Conservation (phyloP, 805 yeast species). For the Kuraishia hungarica region DNA sequence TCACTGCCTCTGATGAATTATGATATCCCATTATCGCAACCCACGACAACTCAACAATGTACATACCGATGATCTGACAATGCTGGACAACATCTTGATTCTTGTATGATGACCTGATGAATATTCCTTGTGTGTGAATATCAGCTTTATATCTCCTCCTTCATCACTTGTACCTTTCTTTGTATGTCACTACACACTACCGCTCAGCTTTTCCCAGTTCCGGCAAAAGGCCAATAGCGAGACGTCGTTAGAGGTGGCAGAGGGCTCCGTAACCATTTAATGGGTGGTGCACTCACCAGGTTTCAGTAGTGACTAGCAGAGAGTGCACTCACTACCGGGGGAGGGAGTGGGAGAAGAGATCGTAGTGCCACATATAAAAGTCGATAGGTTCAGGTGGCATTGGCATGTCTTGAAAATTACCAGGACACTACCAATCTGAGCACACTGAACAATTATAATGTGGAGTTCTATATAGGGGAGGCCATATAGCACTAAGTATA, state of each 20-base stretch:
- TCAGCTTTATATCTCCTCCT: background rate
- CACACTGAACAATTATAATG: too few relatives aligned
- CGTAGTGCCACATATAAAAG: too few relatives aligned
- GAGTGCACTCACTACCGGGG: too few relatives aligned
- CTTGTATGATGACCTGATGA: too few relatives aligned
- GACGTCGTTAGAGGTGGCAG: background rate
- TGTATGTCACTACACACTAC: background rate
- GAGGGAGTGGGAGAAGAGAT: too few relatives aligned
- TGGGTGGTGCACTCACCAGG: background rate
- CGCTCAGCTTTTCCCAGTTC: background rate
- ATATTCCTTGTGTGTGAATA: too few relatives aligned
- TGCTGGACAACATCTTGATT: constrained; percentile 5
- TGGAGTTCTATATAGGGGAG: too few relatives aligned
- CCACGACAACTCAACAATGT: background rate
- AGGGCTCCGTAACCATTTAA: constrained; percentile 1
- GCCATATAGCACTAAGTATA: background rate
- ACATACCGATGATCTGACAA: constrained; percentile 11
- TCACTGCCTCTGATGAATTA: too few relatives aligned
- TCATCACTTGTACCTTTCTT: background rate
- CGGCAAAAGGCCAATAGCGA: constrained; percentile 1
- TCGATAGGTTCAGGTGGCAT: too few relatives aligned
- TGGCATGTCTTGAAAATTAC: too few relatives aligned
- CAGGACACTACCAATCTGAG: too few relatives aligned
- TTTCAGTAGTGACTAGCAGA: background rate
- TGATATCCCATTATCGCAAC: background rate